Evolutionary conservation across 2,329 filamentous ascomycete species (phyloP).

Genomic region (Diaporthe velutina): DNA sequence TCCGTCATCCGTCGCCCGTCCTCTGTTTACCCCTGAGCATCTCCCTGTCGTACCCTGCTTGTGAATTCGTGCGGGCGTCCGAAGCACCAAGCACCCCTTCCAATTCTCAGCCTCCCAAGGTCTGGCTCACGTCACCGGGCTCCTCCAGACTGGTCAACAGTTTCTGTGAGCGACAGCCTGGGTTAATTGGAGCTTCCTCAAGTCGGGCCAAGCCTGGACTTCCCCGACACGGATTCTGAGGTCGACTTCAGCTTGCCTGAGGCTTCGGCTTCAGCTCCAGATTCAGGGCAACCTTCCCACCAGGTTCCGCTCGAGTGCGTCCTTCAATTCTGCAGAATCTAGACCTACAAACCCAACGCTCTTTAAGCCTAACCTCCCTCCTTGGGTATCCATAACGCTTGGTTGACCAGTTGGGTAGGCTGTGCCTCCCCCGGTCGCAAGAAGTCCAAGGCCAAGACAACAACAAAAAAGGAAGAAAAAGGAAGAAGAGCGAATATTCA

Average conservation of each 20-base stretch:
- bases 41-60: background rate
- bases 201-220: slow-evolving; percentile 27
- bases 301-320: slow-evolving; percentile 1
- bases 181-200: background rate
- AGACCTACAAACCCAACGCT: background rate
- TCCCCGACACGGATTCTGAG: slow-evolving; percentile 4
- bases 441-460: background rate
- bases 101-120: slow-evolving; percentile 8
- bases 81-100: background rate
- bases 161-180: background rate
- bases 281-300: background rate
- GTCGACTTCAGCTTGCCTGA: slow-evolving; percentile 13
- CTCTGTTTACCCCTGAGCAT: slow-evolving; percentile 7
- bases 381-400: background rate
- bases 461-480: background rate
- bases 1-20: slow-evolving; percentile 2
- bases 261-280: slow-evolving; percentile 3
- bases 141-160: background rate
- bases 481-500: background rate
- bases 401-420: background rate
- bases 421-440: background rate
- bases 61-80: slow-evolving; percentile 5
- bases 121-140: background rate
- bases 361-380: background rate
- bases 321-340: slow-evolving; percentile 4